Base-by-base conservation (phyloP, 495 filamentous ascomycete species). In the Clohesyomyces aquaticus region DNA sequence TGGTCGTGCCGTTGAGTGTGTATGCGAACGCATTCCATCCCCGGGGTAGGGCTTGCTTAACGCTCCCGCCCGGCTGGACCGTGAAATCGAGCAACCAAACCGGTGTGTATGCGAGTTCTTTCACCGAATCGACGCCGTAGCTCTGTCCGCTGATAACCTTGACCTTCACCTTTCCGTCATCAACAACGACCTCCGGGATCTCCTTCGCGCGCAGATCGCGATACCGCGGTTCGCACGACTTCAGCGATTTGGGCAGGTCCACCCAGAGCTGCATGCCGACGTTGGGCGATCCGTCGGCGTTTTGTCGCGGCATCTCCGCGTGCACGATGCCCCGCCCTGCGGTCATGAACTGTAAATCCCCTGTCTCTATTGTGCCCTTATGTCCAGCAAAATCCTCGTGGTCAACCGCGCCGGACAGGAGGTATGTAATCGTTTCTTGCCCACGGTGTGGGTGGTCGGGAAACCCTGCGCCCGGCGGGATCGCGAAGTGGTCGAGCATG, bases 271-370 rank as follows among this genome's bases (percentile, higher is more conserved):
- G 93, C 77, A 98, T 81, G 6, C 93, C 93, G 61, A 96, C 85
- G 70, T 91, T 96, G 47, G 88, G 80, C 47, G 78, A 82, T 4
- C 91, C 93, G 72, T 95, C 89, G 1, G 75, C 62, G 66, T 90
- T 90, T 72, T 91, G 87, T 46, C 85, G 81, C 19, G 93, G 93
- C 93, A 98, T 98, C 78, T 98, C 93, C 10, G 94, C 91, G 72
- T 98, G 93, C 82, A 98, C 88, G 71, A 97, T 96, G 4, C 93
- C 93, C 3, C 83, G 78, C 0, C 93, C 93, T 3, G 93, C 93
- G 0, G 93, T 97, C 93, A 98, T 98, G 83, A 98, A 98, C 72
- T 98, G 93, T 43, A 98, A 75, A 60, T 96, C 94, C 2, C 93
- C 93, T 0, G 87, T 75, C 52, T 88, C 82, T 64, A 98, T 93